These are phyloP conservation scores for Annulohypoxylon maeteangense DNA, from an alignment of 495 filamentous ascomycete species.

Conservation along the genomic window DNA sequence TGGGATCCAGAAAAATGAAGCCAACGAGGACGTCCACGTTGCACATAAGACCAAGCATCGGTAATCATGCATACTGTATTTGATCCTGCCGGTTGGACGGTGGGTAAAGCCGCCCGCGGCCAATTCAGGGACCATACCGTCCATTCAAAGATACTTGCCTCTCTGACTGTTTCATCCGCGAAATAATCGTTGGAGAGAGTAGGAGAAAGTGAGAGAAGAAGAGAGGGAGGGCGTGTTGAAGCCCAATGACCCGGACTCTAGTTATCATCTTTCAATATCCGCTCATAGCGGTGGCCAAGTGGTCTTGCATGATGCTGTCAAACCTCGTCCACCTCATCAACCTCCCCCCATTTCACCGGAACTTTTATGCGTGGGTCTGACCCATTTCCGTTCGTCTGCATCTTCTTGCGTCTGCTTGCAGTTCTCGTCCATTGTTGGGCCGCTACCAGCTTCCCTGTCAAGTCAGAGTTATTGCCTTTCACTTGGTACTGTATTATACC, in stretches of 20 bases:
- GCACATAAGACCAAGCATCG: conserved; percentile 50
- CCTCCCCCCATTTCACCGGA: conserved; percentile 12
- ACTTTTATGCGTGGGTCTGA: conserved; percentile 38
- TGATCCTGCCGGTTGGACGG: conserved; percentile 39
- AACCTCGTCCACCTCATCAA: conserved; percentile 28
- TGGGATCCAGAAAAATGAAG: conserved; percentile 45
- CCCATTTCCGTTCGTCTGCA: conserved; percentile 31
- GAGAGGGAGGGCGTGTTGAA: conserved; percentile 24
- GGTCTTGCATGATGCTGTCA: conserved; percentile 43
- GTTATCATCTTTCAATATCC: conserved; percentile 9
- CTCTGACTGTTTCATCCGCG: conserved; percentile 34
- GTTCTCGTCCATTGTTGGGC: conserved; percentile 40
- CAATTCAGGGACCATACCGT: conserved; percentile 37
- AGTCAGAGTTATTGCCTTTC: conserved; percentile 48
- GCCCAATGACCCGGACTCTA: conserved; percentile 26
- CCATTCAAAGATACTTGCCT: conserved; percentile 1
- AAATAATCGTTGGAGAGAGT: conserved; percentile 26
- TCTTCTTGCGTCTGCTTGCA: conserved; percentile 17
- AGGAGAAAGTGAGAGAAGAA: conserved; percentile 8
- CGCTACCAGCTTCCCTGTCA: conserved; percentile 48
- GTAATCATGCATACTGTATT: conserved; percentile 42
- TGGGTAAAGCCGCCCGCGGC: conserved; percentile 33
- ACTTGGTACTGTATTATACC: conserved; percentile 38
- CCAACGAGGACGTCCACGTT: conserved; percentile 58
- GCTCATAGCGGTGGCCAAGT: conserved; percentile 29